Evolutionary conservation across 495 filamentous ascomycete species (phyloP).

Genomic region (Xylaria acuta): DNA sequence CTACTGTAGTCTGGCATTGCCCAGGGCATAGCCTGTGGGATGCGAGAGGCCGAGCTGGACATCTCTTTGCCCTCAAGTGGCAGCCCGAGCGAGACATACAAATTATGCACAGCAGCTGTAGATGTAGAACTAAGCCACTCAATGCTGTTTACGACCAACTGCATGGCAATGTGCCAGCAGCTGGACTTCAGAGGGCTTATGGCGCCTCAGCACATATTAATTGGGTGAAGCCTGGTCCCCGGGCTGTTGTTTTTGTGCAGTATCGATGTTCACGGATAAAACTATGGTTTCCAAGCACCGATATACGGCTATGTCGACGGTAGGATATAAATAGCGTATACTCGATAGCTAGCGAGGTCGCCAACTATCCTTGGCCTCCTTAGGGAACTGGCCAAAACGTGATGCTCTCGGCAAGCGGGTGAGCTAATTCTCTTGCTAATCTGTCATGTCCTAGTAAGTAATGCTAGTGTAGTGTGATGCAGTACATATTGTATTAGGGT

Average conservation of each 20-base stretch:
- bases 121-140: constrained; percentile 22
- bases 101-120: constrained; percentile 10
- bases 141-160: constrained; percentile 25
- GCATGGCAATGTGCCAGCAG: constrained; percentile 13
- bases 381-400: neutral
- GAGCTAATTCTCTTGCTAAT: constrained; percentile 1
- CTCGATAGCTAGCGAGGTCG: neutral
- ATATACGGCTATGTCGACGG: neutral
- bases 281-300: neutral
- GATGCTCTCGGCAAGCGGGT: neutral
- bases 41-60: constrained; percentile 7
- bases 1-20: constrained; percentile 8
- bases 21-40: neutral
- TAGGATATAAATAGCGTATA: neutral
- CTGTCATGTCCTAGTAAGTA: constrained; percentile 5
- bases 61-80: neutral
- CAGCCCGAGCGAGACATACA: constrained; percentile 3
- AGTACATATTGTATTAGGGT: constrained; percentile 13
- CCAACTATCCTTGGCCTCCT: neutral
- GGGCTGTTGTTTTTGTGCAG: neutral
- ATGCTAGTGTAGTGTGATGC: constrained; percentile 9
- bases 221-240: neutral
- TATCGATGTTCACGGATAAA: neutral
- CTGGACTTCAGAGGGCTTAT: constrained; percentile 14
- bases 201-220: constrained; percentile 9